These are phyloP conservation scores for Phytophthora podocarpi DNA, from an alignment of 352 stramenopile species.

Conservation along the genomic window DNA sequence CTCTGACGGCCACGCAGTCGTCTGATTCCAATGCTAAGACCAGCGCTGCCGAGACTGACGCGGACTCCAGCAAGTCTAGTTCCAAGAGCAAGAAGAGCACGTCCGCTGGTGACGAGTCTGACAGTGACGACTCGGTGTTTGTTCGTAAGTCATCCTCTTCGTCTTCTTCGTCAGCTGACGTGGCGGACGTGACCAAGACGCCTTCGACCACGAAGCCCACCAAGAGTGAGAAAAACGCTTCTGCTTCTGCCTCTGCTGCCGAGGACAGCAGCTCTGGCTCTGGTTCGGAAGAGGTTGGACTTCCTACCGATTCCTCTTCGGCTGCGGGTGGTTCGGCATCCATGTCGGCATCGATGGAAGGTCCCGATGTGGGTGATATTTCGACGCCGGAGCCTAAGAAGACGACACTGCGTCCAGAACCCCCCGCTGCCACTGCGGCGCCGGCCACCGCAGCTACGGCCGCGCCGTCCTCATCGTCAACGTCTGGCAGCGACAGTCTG, in stretches of 20 bases:
- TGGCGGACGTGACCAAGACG: slow-evolving; percentile 24
- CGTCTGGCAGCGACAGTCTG: slow-evolving; percentile 29
- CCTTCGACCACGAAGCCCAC: slow-evolving; percentile 29
- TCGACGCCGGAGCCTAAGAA: slow-evolving; percentile 21
- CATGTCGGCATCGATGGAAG: slow-evolving; percentile 30
- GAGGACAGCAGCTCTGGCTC: slow-evolving; percentile 22
- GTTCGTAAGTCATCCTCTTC: slow-evolving; percentile 20
- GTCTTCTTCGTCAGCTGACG: slow-evolving; percentile 18
- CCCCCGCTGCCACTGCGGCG: slow-evolving; percentile 11
- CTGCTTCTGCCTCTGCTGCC: not conserved
- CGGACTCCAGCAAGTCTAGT: slow-evolving; percentile 21
- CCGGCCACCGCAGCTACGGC: slow-evolving; percentile 14
- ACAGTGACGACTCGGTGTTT: slow-evolving; percentile 22
- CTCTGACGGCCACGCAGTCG: slow-evolving; percentile 25
- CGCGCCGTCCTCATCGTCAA: not conserved
- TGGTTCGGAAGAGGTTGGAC: slow-evolving; percentile 16
- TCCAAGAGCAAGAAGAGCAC: slow-evolving; percentile 31
- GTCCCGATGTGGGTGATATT: slow-evolving; percentile 42
- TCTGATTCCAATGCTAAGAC: slow-evolving; percentile 22
- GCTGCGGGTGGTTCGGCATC: slow-evolving; percentile 7
- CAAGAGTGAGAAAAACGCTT: slow-evolving; percentile 7
- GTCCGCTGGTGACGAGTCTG: slow-evolving; percentile 22
- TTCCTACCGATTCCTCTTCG: slow-evolving; percentile 3
- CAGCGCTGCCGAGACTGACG: slow-evolving; percentile 14
- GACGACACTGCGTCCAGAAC: slow-evolving; percentile 25